Percentiles rank a stretch among this genome's conserved stretches.
These are phyloP conservation scores for Boletus vinaceobasis DNA, from an alignment of 768 basidiomycete genomes.

Conservation along the genomic window DNA sequence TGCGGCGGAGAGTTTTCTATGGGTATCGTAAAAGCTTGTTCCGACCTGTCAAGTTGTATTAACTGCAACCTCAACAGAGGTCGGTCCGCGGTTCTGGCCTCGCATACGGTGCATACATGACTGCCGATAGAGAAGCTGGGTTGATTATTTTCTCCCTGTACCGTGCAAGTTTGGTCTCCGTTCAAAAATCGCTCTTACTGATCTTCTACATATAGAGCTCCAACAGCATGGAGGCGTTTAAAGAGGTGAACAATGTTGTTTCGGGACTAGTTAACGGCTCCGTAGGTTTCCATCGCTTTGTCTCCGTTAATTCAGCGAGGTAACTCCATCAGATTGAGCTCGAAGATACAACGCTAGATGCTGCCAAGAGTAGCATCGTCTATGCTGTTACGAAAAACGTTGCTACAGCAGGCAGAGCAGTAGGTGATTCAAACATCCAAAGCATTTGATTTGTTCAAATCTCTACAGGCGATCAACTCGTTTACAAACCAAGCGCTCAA, in stretches of 20 bases:
- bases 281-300: conserved; percentile 41
- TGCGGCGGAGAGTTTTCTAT: conserved; percentile 91
- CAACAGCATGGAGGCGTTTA: conserved; percentile 72
- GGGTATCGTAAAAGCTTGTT: conserved; percentile 49
- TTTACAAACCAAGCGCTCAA: conserved; percentile 92
- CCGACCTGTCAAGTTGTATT: conserved; percentile 3
- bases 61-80: conserved; percentile 43
- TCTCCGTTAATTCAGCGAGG: not conserved
- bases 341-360: conserved; percentile 78
- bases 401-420: conserved; percentile 84
- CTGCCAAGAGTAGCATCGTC: conserved; percentile 89
- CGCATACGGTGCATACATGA: conserved; percentile 86
- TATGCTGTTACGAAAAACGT: conserved; percentile 77
- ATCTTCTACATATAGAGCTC: conserved; percentile 57
- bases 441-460: conserved; percentile 8
- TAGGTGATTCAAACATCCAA: conserved; percentile 36
- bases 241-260: conserved; percentile 76
- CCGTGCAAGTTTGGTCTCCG: conserved; percentile 46
- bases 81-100: conserved; percentile 92
- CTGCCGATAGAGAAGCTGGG: conserved; percentile 75
- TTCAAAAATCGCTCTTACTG: not conserved
- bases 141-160: conserved; percentile 74
- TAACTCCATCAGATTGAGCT: conserved; percentile 59
- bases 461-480: conserved; percentile 65
- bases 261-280: conserved; percentile 77